Evolutionary conservation across 129 eudicot genomes (phyloP).

Genomic region (Chrysanthemum lavandulifolium): DNA sequence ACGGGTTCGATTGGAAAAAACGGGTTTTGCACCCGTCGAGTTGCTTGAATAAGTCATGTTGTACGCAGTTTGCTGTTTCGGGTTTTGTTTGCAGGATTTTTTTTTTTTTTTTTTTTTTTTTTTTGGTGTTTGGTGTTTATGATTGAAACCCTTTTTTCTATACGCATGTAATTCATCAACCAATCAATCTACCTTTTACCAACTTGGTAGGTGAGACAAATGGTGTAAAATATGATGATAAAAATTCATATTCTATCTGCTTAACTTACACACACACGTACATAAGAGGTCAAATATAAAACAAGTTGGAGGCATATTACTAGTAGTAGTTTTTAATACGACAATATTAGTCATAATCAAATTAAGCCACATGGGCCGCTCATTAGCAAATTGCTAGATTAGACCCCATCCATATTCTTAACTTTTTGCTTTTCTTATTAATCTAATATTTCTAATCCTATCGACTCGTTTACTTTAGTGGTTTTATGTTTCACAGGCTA

Average conservation of each 20-base stretch:
- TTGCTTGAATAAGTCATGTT: too few relatives aligned
- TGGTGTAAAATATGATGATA: neutral
- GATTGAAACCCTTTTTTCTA: too few relatives aligned
- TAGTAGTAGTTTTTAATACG: slow-evolving; percentile 24
- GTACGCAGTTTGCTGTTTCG: too few relatives aligned
- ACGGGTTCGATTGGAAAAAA: too few relatives aligned
- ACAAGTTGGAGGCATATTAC: neutral
- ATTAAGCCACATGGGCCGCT: slow-evolving; percentile 36
- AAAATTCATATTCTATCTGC: too few relatives aligned
- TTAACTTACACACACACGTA: neutral
- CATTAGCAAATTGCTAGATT: slow-evolving; percentile 29
- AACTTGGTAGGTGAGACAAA: too few relatives aligned
- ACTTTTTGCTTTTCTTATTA: slow-evolving; percentile 36
- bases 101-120: too few relatives aligned
- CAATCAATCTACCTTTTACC: too few relatives aligned
- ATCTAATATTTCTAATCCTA: slow-evolving; percentile 21
- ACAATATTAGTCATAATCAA: slow-evolving; percentile 40
- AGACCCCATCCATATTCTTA: slow-evolving; percentile 35
- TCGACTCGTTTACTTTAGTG: slow-evolving; percentile 29
- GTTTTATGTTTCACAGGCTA: slow-evolving; percentile 13
- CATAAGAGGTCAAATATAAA: neutral
- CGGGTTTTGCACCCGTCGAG: too few relatives aligned
- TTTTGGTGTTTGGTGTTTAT: too few relatives aligned
- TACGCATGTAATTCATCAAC: too few relatives aligned
- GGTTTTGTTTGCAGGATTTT: too few relatives aligned